These are phyloP conservation scores for Zasmidium cellare DNA, from an alignment of 2,329 filamentous ascomycete genomes.

Conservation along the genomic window DNA sequence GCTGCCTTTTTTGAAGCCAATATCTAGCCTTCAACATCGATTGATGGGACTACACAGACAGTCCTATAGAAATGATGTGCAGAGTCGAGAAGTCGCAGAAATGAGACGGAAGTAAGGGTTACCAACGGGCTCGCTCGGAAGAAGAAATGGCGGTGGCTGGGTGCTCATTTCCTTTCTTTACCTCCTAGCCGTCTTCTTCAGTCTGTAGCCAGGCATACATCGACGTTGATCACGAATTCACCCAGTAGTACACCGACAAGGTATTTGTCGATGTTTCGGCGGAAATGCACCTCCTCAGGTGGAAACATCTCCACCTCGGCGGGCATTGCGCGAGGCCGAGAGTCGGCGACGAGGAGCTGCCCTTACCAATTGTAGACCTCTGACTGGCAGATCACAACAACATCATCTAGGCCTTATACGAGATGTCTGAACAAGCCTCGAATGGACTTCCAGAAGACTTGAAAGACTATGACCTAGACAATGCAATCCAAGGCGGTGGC, in stretches of 20 bases:
- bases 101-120: too few relatives aligned
- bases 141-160: neutral
- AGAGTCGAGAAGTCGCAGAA: too few relatives aligned
- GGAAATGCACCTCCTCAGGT: neutral
- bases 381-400: neutral
- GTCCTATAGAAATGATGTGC: too few relatives aligned
- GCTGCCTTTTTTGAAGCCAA: too few relatives aligned
- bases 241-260: too few relatives aligned
- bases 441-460: neutral
- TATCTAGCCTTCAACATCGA: too few relatives aligned
- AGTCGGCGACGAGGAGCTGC: neutral
- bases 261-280: neutral
- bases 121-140: too few relatives aligned
- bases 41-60: too few relatives aligned
- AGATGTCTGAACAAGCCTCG: neutral
- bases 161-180: neutral
- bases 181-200: too few relatives aligned
- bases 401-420: neutral
- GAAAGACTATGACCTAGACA: conserved; percentile 60
- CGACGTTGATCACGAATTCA: too few relatives aligned
- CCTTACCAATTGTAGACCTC: neutral
- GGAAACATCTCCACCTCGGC: conserved; percentile 2
- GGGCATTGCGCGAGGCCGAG: neutral
- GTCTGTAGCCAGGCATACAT: too few relatives aligned
- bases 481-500: conserved; percentile 55